phyloP scores from a whole-genome alignment of 2,329 filamentous ascomycete species.

The Pseudocercospora fijiensis region DNA sequence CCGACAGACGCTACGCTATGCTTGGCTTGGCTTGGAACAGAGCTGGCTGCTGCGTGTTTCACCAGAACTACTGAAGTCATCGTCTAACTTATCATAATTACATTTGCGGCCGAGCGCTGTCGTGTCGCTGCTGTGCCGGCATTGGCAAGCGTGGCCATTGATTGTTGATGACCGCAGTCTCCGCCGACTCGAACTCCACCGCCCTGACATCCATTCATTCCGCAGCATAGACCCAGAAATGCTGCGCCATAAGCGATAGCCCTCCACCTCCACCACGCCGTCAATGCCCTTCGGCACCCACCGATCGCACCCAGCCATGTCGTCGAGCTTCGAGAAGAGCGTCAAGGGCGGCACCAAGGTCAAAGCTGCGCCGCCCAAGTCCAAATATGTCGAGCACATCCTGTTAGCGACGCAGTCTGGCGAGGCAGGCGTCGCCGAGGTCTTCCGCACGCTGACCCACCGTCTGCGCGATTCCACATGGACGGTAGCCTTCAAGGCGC shows the following conservation, averaged over 20 bases:
- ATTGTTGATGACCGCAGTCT: background rate
- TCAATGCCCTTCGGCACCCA: constrained; percentile 20
- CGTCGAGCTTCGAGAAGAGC: constrained; percentile 94
- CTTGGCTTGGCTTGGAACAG: too few species aligned
- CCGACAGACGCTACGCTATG: background rate
- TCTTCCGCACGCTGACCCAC: constrained; percentile 87
- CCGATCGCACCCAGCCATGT: constrained; percentile 53
- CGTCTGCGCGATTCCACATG: constrained; percentile 93
- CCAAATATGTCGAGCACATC: constrained; percentile 99
- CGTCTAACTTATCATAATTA: background rate
- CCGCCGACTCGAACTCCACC: background rate
- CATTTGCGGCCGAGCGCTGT: background rate
- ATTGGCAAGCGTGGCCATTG: background rate
- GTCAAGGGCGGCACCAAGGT: constrained; percentile 98
- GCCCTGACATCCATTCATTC: background rate
- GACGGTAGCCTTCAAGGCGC: constrained; percentile 98
- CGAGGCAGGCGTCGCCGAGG: constrained; percentile 90
- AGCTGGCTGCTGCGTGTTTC: background rate
- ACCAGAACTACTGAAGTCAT: background rate
- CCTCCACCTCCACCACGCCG: background rate
- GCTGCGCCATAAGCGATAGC: background rate
- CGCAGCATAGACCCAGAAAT: background rate
- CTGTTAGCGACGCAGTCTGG: constrained; percentile 91
- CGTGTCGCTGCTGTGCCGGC: background rate
- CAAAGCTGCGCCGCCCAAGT: constrained; percentile 89